Evolutionary conservation across 2,329 filamentous ascomycete species (phyloP).

Genomic region (Pseudocercospora fijiensis): DNA sequence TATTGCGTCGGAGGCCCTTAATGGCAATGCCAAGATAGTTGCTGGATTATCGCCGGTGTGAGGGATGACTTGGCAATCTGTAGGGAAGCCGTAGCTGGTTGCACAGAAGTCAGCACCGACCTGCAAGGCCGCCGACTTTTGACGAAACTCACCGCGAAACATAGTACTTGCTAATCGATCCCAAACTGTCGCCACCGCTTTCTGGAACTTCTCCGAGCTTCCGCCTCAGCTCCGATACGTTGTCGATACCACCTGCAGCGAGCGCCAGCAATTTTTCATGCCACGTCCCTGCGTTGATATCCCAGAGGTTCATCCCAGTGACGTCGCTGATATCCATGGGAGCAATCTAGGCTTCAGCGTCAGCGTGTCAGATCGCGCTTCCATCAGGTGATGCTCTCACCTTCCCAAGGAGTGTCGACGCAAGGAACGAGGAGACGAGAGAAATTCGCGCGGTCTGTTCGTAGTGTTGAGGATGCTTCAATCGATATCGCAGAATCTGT

Average conservation of each 20-base stretch:
- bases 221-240: constrained; percentile 62
- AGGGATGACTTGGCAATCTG: constrained; percentile 73
- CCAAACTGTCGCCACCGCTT: constrained; percentile 78
- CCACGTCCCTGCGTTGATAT: constrained; percentile 73
- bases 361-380: neutral
- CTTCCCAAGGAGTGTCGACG: constrained; percentile 80
- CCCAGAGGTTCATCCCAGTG: constrained; percentile 96
- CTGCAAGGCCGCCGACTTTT: neutral
- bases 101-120: neutral
- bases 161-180: constrained; percentile 75
- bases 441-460: constrained; percentile 79
- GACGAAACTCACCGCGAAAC: constrained; percentile 40
- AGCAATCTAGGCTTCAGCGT: constrained; percentile 53
- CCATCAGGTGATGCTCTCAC: constrained; percentile 26
- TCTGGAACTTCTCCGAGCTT: constrained; percentile 79
- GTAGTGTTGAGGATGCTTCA: constrained; percentile 79
- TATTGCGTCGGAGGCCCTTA: constrained; percentile 86
- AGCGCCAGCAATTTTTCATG: constrained; percentile 72
- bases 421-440: constrained; percentile 91
- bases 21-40: constrained; percentile 86
- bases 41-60: constrained; percentile 96
- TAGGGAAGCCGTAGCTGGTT: constrained; percentile 70
- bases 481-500: constrained; percentile 86
- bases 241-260: constrained; percentile 63
- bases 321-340: constrained; percentile 93